Percentiles rank a stretch among this genome's conserved stretches.
Conservation (phyloP, 805 yeast species). For the Wickerhamomyces rabaulensis region DNA sequence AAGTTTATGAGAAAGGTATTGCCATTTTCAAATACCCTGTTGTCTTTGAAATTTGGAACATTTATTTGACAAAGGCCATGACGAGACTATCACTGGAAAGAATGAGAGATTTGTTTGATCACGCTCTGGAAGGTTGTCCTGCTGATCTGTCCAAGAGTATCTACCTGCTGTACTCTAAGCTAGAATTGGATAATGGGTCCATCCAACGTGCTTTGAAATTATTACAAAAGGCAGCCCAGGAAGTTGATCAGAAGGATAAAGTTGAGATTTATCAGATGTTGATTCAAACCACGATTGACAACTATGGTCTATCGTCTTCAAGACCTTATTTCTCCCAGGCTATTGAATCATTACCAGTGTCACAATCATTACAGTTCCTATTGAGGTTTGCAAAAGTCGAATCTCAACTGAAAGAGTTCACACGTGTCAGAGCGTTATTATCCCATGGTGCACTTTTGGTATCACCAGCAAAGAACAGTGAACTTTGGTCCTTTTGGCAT, state of each 20-base stretch:
- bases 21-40: slow-evolving; percentile 53
- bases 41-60: slow-evolving; percentile 66
- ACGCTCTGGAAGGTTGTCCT: slow-evolving; percentile 52
- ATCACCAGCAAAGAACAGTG: slow-evolving; percentile 27
- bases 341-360: slow-evolving; percentile 40
- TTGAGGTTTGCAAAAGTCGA: slow-evolving; percentile 58
- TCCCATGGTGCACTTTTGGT: slow-evolving; percentile 45
- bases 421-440: slow-evolving; percentile 59
- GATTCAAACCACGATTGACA: slow-evolving; percentile 33
- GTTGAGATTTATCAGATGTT: slow-evolving; percentile 39
- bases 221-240: slow-evolving; percentile 36
- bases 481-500: slow-evolving; percentile 68
- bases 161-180: slow-evolving; percentile 50
- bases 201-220: slow-evolving; percentile 44
- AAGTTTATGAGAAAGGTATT: slow-evolving; percentile 67
- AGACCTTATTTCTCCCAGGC: slow-evolving; percentile 51
- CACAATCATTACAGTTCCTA: slow-evolving; percentile 37
- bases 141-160: slow-evolving; percentile 41
- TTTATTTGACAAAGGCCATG: slow-evolving; percentile 53
- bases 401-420: slow-evolving; percentile 40
- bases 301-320: slow-evolving; percentile 37
- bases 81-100: slow-evolving; percentile 40
- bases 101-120: slow-evolving; percentile 71
- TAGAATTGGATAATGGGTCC: slow-evolving; percentile 55
- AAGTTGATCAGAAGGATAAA: slow-evolving; percentile 26